phyloP scores from a whole-genome alignment of 768 basidiomycete genomes.

The Vararia minispora region DNA sequence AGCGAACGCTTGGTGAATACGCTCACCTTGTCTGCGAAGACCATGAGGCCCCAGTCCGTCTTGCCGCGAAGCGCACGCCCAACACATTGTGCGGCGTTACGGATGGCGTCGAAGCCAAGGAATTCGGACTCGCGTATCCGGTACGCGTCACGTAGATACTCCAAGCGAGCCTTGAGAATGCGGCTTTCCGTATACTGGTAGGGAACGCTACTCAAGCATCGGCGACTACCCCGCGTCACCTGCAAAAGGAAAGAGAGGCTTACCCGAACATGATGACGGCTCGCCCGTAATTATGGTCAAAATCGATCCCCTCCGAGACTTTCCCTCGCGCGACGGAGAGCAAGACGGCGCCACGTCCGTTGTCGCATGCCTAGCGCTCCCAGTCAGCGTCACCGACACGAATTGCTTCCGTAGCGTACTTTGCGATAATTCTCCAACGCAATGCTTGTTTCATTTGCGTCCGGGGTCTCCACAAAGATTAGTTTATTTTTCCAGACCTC shows the following conservation, averaged over 20 bases:
- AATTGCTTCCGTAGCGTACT: conserved; percentile 29
- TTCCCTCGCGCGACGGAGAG: conserved; percentile 97
- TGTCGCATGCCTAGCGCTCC: conserved; percentile 94
- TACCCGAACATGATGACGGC: conserved; percentile 99
- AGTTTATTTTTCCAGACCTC: conserved; percentile 99
- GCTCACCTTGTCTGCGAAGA: conserved; percentile 93
- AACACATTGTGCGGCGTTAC: conserved; percentile 98
- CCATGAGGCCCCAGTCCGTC: conserved; percentile 99
- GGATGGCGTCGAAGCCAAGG: conserved; percentile 98
- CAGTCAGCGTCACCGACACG: too few relatives aligned
- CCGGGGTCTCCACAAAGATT: conserved; percentile 98
- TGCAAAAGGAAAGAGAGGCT: conserved; percentile 17
- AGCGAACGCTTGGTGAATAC: background rate
- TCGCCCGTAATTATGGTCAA: conserved; percentile 98
- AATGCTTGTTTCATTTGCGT: conserved; percentile 97
- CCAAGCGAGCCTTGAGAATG: conserved; percentile 91
- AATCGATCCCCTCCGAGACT: conserved; percentile 99
- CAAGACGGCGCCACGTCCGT: conserved; percentile 92
- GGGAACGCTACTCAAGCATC: conserved; percentile 48
- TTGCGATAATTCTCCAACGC: conserved; percentile 95
- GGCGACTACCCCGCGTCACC: background rate
- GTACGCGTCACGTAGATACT: conserved; percentile 97
- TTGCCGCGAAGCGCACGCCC: conserved; percentile 96
- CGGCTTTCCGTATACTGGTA: conserved; percentile 98
- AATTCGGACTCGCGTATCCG: conserved; percentile 98